Base-by-base conservation (phyloP, 345 rosid species). In the Melaleuca quinquenervia region DNA sequence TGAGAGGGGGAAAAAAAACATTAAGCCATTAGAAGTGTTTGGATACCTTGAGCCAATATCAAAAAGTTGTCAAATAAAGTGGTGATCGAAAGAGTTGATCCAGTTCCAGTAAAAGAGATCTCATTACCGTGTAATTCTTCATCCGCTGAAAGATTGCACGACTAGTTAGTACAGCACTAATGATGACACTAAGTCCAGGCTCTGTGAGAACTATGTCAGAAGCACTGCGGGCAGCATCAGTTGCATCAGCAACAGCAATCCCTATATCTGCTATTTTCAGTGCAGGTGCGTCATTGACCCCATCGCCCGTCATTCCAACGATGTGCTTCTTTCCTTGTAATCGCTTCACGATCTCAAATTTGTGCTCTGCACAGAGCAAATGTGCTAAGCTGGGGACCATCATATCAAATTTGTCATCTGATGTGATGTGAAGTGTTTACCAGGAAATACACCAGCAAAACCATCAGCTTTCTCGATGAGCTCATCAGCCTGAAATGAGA, bases 251-350 rank as follows among this genome's bases (percentile, higher is more conserved):
- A 80, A 96, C 99, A 41, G 98, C 98, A 89, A 96, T 95, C 55
- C 99, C 99, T 36, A 96, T 96, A 90, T 95, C 99, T 41, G 98
- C 98, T 86, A 90, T 90, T 92, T 96, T 95, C 52, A 96, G 88
- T 44, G 98, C 99, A 6, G 97, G 99, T 53, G 99, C 98, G 88
- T 96, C 99, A 50, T 96, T 96, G 56, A 96, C 99, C 84, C 98
- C 98, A 86, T 96, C 99, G 22, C 99, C 99, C 3, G 99, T 96
- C 99, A 96, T 96, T 89, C 99, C 98, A 87, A 93, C 96, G 62
- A 96, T 94, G 90, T 96, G 98, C 60, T 96, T 93, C 89, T 86
- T 93, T 12, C 91, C 93, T 91, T 96, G 99, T 49, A 96, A 85
- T 87, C 89, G 88, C 87, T 95, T 93, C 87, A 96, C 99, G 52